These are phyloP conservation scores for Rhododendron simsii DNA, from an alignment of 148 eudicot species.

Conservation along the genomic window DNA sequence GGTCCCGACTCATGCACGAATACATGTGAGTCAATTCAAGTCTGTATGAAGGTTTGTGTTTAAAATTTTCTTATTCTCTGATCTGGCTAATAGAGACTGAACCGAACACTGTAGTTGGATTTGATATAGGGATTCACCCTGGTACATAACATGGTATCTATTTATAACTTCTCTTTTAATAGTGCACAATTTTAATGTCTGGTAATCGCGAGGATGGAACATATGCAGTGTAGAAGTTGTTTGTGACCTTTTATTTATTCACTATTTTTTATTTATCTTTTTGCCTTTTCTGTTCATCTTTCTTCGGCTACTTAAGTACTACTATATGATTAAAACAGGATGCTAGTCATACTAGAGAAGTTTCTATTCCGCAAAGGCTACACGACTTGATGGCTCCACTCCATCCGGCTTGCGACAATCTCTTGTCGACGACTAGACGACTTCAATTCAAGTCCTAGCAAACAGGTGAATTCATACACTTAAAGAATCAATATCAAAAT, in stretches of 20 bases:
- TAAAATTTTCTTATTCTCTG: neutral
- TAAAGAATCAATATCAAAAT: neutral
- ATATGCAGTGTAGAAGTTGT: neutral
- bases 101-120: neutral
- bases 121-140: neutral
- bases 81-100: neutral
- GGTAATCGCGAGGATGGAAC: neutral
- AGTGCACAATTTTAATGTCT: too few relatives aligned
- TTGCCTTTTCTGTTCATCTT: neutral
- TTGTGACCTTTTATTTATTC: neutral
- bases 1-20: neutral
- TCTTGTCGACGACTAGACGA: conserved; percentile 94
- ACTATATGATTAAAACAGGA: conserved; percentile 42
- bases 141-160: neutral
- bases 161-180: too few relatives aligned
- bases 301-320: conserved; percentile 11
- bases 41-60: neutral
- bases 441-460: conserved; percentile 97
- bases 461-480: conserved; percentile 47
- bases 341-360: conserved; percentile 89
- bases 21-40: neutral
- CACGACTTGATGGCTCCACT: conserved; percentile 94
- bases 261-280: too few relatives aligned
- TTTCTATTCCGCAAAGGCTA: conserved; percentile 86
- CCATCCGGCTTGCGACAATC: conserved; percentile 84